phyloP scores from a whole-genome alignment of 129 eudicot species.

The Smallanthus sonchifolius region DNA sequence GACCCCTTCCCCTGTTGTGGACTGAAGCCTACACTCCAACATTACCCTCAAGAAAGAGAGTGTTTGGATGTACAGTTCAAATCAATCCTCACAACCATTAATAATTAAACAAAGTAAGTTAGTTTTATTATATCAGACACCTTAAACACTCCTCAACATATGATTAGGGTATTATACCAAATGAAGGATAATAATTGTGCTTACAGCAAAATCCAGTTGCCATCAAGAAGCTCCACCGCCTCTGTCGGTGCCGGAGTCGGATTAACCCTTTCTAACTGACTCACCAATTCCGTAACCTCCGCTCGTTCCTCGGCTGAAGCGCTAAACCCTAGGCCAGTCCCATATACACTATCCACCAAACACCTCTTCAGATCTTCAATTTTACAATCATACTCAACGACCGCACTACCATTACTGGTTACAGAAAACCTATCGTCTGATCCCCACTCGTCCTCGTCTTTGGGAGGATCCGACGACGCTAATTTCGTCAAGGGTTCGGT shows the following conservation, averaged over 20 bases:
- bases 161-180: not conserved
- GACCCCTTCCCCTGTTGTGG: too few species aligned
- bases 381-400: slow-evolving; percentile 11
- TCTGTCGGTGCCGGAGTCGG: slow-evolving; percentile 70
- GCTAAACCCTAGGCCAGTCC: slow-evolving; percentile 70
- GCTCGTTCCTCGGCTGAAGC: slow-evolving; percentile 75
- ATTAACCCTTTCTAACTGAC: slow-evolving; percentile 66
- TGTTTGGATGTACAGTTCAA: too few species aligned
- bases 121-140: too few species aligned
- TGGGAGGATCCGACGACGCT: slow-evolving; percentile 65
- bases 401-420: too few species aligned
- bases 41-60: too few species aligned
- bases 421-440: slow-evolving; percentile 1
- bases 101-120: too few species aligned
- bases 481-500: slow-evolving; percentile 47
- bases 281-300: slow-evolving; percentile 66
- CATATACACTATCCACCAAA: slow-evolving; percentile 75
- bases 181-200: slow-evolving; percentile 9
- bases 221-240: slow-evolving; percentile 65
- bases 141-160: too few species aligned
- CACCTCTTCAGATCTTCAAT: slow-evolving; percentile 61
- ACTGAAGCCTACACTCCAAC: too few species aligned
- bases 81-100: too few species aligned
- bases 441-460: slow-evolving; percentile 81
- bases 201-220: slow-evolving; percentile 87